Evolutionary conservation across 2,329 filamentous ascomycete genomes (phyloP).

Genomic region (Aspergillus neoniger): DNA sequence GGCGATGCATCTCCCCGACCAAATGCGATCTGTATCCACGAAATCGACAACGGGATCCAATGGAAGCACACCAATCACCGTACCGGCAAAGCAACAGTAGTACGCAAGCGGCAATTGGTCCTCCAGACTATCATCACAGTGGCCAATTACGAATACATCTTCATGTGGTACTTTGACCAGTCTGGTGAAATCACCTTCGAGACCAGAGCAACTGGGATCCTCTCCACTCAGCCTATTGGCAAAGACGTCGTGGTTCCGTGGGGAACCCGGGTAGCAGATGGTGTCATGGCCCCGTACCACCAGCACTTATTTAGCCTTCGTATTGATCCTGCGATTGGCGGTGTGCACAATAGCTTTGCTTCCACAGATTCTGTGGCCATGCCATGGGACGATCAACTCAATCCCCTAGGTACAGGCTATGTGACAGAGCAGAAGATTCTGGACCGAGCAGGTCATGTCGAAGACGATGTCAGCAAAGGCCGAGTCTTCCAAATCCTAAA

Average conservation of each 20-base stretch:
- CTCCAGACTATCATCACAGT: slow-evolving; percentile 46
- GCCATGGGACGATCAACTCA: slow-evolving; percentile 51
- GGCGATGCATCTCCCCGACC: slow-evolving; percentile 41
- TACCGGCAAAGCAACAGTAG: slow-evolving; percentile 38
- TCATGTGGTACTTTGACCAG: slow-evolving; percentile 46
- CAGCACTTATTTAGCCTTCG: slow-evolving; percentile 49
- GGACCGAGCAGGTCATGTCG: slow-evolving; percentile 46
- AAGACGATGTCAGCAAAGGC: slow-evolving; percentile 40
- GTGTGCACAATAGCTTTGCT: slow-evolving; percentile 48
- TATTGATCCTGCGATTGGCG: slow-evolving; percentile 47
- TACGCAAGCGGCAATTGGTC: slow-evolving; percentile 37
- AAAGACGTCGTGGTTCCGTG: slow-evolving; percentile 36
- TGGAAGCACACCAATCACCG: slow-evolving; percentile 47
- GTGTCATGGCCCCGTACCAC: slow-evolving; percentile 47
- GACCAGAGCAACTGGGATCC: slow-evolving; percentile 50
- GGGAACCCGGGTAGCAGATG: slow-evolving; percentile 44
- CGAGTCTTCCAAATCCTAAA: slow-evolving; percentile 62
- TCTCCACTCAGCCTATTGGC: slow-evolving; percentile 41
- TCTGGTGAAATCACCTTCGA: slow-evolving; percentile 45
- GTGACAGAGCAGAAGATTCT: slow-evolving; percentile 46
- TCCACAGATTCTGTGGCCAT: slow-evolving; percentile 60
- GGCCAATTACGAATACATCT: slow-evolving; percentile 49
- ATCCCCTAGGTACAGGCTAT: slow-evolving; percentile 57
- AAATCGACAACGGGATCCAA: slow-evolving; percentile 41
- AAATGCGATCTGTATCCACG: slow-evolving; percentile 48